Conservation (phyloP, 306 rosid genomes). For the Lagenaria siceraria region DNA sequence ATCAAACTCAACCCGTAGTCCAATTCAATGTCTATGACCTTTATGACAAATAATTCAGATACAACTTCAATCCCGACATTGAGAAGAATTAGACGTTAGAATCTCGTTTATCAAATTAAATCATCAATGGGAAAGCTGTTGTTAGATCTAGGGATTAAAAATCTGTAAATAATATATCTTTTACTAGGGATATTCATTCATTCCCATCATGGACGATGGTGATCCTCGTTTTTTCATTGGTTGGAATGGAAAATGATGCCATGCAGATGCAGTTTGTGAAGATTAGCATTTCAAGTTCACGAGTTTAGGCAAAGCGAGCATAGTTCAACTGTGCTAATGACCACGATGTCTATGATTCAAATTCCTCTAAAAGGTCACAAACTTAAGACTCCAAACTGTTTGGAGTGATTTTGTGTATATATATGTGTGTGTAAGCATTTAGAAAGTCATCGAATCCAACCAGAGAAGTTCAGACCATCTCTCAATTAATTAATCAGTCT, state of each 20-base stretch:
- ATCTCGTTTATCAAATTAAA: neutral
- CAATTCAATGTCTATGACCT: neutral
- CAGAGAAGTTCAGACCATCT: too few relatives aligned
- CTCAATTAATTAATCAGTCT: neutral
- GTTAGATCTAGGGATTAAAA: neutral
- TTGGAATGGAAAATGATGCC: neutral
- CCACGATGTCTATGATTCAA: too few relatives aligned
- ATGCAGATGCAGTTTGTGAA: neutral
- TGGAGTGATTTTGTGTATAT: too few relatives aligned
- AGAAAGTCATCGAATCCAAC: too few relatives aligned
- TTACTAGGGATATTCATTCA: neutral
- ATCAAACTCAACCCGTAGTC: neutral
- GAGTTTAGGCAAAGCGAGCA: too few relatives aligned
- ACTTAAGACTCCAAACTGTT: too few relatives aligned
- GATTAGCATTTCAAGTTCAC: too few relatives aligned
- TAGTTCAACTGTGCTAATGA: too few relatives aligned
- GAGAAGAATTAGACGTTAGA: neutral
- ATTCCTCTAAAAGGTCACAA: too few relatives aligned
- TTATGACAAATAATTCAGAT: neutral
- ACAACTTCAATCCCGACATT: neutral
- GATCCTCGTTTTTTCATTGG: neutral
- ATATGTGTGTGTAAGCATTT: too few relatives aligned
- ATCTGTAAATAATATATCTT: neutral
- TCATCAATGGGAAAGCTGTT: neutral
- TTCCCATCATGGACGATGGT: neutral